These are phyloP conservation scores for Ganoderma resinaceum DNA, from an alignment of 1,284 basidiomycete species.

Conservation along the genomic window DNA sequence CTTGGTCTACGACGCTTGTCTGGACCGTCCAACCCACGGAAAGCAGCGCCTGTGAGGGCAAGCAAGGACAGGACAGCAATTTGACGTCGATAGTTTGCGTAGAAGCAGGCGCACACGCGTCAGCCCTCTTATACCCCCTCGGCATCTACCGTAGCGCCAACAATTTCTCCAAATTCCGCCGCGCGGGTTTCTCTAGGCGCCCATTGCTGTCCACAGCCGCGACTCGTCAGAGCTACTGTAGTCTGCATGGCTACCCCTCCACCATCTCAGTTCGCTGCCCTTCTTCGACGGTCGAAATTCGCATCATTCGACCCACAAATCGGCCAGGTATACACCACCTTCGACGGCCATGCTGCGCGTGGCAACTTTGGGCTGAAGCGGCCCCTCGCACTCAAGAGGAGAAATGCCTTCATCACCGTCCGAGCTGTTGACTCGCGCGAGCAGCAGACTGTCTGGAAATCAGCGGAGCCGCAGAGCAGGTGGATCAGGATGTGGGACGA, in stretches of 20 bases:
- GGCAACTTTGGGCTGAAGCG: conserved; percentile 85
- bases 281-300: conserved; percentile 80
- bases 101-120: neutral
- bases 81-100: conserved; percentile 61
- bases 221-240: conserved; percentile 11
- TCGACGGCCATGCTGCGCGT: conserved; percentile 69
- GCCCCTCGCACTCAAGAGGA: conserved; percentile 65
- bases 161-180: conserved; percentile 31
- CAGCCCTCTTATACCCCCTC: conserved; percentile 28
- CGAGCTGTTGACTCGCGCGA: conserved; percentile 69
- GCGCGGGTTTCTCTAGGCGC: conserved; percentile 12
- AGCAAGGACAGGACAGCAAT: conserved; percentile 77
- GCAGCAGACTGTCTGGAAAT: conserved; percentile 78
- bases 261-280: conserved; percentile 71
- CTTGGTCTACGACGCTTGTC: conserved; percentile 84
- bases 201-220: conserved; percentile 2
- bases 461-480: conserved; percentile 65
- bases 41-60: conserved; percentile 43
- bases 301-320: conserved; percentile 77
- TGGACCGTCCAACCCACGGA: conserved; percentile 77
- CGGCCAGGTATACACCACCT: conserved; percentile 73
- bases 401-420: conserved; percentile 66
- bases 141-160: conserved; percentile 31
- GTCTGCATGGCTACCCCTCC: conserved; percentile 43
- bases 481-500: conserved; percentile 74